These are phyloP conservation scores for Pleurotus citrinopileatus DNA, from an alignment of 768 basidiomycete species.

Conservation along the genomic window DNA sequence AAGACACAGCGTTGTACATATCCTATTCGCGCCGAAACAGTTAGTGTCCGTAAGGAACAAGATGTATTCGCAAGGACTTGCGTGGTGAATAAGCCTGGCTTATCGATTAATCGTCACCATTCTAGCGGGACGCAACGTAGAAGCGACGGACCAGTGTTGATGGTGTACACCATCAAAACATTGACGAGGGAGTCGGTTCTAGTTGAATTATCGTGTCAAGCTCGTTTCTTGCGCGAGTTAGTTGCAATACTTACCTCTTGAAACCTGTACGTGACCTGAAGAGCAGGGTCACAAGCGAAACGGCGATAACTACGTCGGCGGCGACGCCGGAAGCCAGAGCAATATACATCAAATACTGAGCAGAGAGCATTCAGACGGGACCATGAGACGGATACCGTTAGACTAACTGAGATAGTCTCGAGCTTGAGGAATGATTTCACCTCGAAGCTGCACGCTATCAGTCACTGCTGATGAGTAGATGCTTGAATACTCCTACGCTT, in stretches of 20 bases:
- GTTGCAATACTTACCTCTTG: constrained; percentile 23
- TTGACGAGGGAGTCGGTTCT: constrained; percentile 40
- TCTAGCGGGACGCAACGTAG: neutral
- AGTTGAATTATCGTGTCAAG: neutral
- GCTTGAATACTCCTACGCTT: constrained; percentile 23
- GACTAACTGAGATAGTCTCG: neutral
- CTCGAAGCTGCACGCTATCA: neutral
- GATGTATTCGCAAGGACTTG: neutral
- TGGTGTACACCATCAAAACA: constrained; percentile 41
- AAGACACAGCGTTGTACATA: constrained; percentile 19
- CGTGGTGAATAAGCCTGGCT: constrained; percentile 15
- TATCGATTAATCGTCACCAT: neutral
- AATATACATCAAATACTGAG: constrained; percentile 27
- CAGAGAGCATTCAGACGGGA: neutral
- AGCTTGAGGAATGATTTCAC: neutral
- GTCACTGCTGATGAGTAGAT: constrained; percentile 10
- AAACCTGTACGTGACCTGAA: constrained; percentile 35
- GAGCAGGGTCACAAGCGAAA: constrained; percentile 36
- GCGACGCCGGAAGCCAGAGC: constrained; percentile 34
- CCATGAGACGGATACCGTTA: neutral
- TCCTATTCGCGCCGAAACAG: neutral
- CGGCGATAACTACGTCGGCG: constrained; percentile 42
- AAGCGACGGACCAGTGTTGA: constrained; percentile 32
- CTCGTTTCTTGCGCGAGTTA: neutral
- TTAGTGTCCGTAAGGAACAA: constrained; percentile 9